Evolutionary conservation across 78 protist species (phyloP), one percentile per base, ranked within the genome.

Genomic region (Pigoraptor vietnamica): DNA sequence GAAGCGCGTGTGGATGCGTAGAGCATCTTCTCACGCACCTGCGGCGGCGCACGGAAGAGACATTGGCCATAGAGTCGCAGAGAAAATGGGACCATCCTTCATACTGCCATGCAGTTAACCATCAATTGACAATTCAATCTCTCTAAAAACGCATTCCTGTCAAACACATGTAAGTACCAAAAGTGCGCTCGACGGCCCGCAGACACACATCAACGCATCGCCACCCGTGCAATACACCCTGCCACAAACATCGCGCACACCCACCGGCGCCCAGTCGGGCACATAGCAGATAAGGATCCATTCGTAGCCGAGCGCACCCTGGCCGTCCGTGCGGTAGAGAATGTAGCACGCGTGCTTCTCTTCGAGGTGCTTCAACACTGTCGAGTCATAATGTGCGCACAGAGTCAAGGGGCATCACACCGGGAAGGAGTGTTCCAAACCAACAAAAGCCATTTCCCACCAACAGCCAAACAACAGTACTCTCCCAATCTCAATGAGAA

Each of bases 1-100:
- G 91, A 39, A 34, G 82, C 38, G 10, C 40, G 37, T 0, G 91
- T 55, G 40, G 86, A 33, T 10, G 91, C 91, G 91, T 89, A 89
- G 9, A 89, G 39, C 91, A 89, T 89, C 91, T 55, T 89, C 23
- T 55, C 38, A 2, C 40, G 39, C 9, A 88, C 37, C 35, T 88
- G 67, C 84, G 32, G 9, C 21, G 84, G 32, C 84, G n/a, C 1
- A 48, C 6, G 67, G 67, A n/a, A n/a, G n/a, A n/a, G n/a, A n/a
- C n/a, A n/a, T n/a, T n/a, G n/a, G n/a, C n/a, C 67, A 48, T 14
- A 48, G 29, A 14, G 67, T 6, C 67, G 67, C 29, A 48, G 14
- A 21, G 67, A 48, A 48, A 6, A 48, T 14, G 67, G 67, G 14
- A 48, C 6, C 14, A 14, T 48, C 67, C 67, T 48, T 48, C 14